phyloP scores from a whole-genome alignment of 345 rosid genomes.

The Acer yangbiense region DNA sequence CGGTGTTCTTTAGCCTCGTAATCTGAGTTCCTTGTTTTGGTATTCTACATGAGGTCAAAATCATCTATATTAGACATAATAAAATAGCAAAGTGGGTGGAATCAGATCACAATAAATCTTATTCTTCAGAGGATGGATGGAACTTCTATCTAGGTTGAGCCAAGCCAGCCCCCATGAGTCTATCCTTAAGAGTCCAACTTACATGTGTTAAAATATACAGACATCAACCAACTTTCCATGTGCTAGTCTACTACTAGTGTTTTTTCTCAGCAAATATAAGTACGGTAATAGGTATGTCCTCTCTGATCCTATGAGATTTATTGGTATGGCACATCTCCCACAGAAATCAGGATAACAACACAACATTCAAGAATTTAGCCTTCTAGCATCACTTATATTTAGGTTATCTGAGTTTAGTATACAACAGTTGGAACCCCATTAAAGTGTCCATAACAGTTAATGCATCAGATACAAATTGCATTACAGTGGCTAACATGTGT shows the following conservation, averaged over 20 bases:
- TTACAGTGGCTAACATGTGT: background rate
- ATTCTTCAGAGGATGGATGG: background rate
- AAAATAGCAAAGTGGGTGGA: background rate
- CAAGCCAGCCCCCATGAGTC: background rate
- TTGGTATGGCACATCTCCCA: background rate
- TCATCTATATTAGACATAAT: background rate
- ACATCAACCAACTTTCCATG: background rate
- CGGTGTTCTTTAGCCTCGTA: background rate
- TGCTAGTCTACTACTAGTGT: background rate
- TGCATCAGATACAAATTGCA: background rate
- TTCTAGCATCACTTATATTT: background rate
- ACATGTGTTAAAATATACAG: background rate
- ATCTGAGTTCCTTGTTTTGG: conserved; percentile 1
- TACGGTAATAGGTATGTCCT: background rate
- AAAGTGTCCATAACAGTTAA: background rate
- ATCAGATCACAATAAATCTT: background rate
- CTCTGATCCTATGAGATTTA: background rate
- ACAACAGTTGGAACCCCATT: background rate
- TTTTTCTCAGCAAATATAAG: background rate
- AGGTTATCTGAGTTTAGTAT: background rate
- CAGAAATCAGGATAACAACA: background rate
- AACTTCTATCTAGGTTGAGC: background rate
- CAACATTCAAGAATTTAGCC: background rate
- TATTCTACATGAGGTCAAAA: background rate
- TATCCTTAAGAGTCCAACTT: background rate